Base-by-base conservation (phyloP, 176 grass and related monocot genomes). In the Zea luxurians region DNA sequence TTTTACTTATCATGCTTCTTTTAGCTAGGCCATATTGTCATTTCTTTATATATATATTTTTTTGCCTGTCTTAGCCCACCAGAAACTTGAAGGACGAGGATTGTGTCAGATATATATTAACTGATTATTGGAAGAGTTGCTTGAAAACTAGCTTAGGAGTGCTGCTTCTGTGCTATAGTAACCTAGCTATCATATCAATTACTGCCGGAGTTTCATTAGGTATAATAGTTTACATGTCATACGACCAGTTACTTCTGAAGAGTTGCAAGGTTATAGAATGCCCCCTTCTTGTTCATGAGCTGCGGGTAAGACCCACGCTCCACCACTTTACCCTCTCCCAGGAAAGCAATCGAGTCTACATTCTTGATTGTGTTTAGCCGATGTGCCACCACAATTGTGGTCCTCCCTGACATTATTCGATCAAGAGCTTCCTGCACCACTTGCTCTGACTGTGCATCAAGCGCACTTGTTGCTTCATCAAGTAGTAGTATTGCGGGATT, bases 301-400 rank as follows among this genome's bases (percentile, higher is more conserved):
- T 98, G 96, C 27, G 90, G 70, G 50, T 99, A 99, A 78, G 83
- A 90, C 16, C 96, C 96, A 37, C 88, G 91, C 68, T 99, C 96
- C 84, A 89, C 74, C 66, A 95, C 83, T 81, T 89, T 92, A 13
- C 96, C 90, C 61, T 99, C 96, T 79, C 89, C 92, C 18, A 98
- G 70, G 71, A 98, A 95, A 45, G 89, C 96, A 57, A 98, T 99
- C 8, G 92, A 92, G 42, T 99, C 96, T 5, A 87, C 86, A 27
- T 90, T 92, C 77, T 93, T 98, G 63, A 99, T 99, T n/a, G 90
- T 94, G 88, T 99, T 99, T 38, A 99, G 86, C 38, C 96, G 85
- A 81, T 99, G 96, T 15, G 96, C 96, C 74, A 98, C 96, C 64
- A 92, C 89, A 8, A 98, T 80, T 43, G 96, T 99, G 4, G 92